Evolutionary conservation across 768 basidiomycete genomes (phyloP).

Genomic region (Trametes elegans): DNA sequence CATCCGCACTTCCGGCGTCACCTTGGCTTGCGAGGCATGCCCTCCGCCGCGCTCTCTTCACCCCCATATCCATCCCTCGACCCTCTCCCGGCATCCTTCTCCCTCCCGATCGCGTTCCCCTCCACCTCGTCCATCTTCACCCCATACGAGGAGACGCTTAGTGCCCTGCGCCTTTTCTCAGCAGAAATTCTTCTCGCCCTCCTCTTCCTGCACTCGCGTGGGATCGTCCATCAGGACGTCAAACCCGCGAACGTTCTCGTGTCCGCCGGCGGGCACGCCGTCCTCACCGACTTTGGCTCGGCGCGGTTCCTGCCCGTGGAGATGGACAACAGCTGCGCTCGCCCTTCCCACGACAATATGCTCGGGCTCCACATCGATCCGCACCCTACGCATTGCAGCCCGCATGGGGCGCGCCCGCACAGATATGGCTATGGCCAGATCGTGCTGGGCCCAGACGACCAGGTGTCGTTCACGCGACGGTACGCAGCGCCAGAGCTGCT

Average conservation of each 20-base stretch:
- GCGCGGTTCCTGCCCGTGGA: neutral
- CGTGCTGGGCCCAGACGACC: conserved; percentile 11
- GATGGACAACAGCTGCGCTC: neutral
- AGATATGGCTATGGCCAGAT: conserved; percentile 8
- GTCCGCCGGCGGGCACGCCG: conserved; percentile 12
- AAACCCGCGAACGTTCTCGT: conserved; percentile 21
- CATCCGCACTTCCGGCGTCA: conserved; percentile 5
- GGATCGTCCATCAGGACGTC: conserved; percentile 21
- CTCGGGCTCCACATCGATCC: too few relatives aligned
- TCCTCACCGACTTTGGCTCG: conserved; percentile 19
- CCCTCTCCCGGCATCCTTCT: neutral
- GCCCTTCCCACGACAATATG: too few relatives aligned
- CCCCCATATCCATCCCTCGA: neutral
- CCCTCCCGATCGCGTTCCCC: conserved; percentile 13
- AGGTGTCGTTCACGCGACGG: conserved; percentile 19
- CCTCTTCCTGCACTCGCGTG: conserved; percentile 10
- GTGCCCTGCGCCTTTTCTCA: conserved; percentile 9
- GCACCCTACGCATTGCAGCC: too few relatives aligned
- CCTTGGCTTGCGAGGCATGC: conserved; percentile 1
- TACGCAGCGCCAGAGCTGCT: conserved; percentile 22
- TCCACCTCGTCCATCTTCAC: conserved; percentile 1
- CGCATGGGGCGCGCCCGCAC: neutral
- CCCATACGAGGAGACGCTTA: conserved; percentile 5
- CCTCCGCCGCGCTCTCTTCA: neutral
- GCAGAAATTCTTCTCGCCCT: conserved; percentile 17